Evolutionary conservation across 2,329 filamentous ascomycete species (phyloP).

Genomic region (Metarhizium sp.): DNA sequence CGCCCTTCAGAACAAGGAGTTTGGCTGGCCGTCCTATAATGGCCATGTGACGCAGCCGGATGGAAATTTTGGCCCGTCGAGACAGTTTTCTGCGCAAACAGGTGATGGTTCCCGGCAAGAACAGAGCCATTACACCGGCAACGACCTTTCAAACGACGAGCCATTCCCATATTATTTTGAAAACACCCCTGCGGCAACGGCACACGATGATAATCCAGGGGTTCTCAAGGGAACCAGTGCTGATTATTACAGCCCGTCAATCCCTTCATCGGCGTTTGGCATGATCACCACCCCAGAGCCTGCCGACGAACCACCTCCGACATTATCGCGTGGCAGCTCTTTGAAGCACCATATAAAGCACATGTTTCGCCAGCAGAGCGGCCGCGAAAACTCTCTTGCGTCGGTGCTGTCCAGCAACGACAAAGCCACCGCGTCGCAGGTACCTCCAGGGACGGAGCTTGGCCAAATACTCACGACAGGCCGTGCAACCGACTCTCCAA

Average conservation of each 20-base stretch:
- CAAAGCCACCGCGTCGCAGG: slow-evolving; percentile 3
- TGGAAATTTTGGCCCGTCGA: not conserved
- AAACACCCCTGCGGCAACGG: slow-evolving; percentile 17
- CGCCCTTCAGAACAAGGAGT: slow-evolving; percentile 15
- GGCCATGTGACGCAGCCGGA: not conserved
- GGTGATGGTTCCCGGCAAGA: not conserved
- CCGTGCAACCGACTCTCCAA: slow-evolving; percentile 21
- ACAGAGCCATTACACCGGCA: not conserved
- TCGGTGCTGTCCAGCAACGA: slow-evolving; percentile 9
- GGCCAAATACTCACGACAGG: slow-evolving; percentile 6
- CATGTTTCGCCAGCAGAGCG: slow-evolving; percentile 25
- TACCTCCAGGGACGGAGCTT: not conserved
- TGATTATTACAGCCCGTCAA: slow-evolving; percentile 31
- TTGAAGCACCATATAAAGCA: slow-evolving; percentile 25
- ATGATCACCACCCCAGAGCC: slow-evolving; percentile 21
- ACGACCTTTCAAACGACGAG: slow-evolving; percentile 7
- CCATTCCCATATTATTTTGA: slow-evolving; percentile 12
- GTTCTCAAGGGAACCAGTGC: slow-evolving; percentile 27
- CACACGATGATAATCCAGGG: slow-evolving; percentile 18
- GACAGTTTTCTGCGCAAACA: not conserved
- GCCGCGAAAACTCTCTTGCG: slow-evolving; percentile 19
- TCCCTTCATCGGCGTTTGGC: slow-evolving; percentile 31
- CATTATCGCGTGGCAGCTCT: slow-evolving; percentile 23
- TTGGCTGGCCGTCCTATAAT: slow-evolving; percentile 15
- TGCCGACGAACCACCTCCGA: slow-evolving; percentile 5